phyloP scores from a whole-genome alignment of 2,329 filamentous ascomycete species.

The Alternaria postmessia region DNA sequence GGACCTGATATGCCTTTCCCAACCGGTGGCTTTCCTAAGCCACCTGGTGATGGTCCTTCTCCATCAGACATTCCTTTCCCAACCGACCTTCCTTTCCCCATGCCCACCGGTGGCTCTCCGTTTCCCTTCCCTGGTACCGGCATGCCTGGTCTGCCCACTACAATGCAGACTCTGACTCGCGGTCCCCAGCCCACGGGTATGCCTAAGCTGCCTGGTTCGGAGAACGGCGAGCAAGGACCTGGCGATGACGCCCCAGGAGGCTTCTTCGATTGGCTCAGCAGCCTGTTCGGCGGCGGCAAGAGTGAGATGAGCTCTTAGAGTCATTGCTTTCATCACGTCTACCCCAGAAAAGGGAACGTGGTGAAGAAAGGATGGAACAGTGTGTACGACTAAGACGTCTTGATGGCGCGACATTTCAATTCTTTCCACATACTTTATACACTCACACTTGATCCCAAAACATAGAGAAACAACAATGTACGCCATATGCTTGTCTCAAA shows the following conservation, averaged over 20 bases:
- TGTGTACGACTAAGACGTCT: conserved; percentile 1
- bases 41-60: neutral
- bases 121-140: conserved; percentile 6
- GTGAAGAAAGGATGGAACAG: neutral
- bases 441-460: neutral
- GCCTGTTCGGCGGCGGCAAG: conserved; percentile 13
- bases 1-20: neutral
- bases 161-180: conserved; percentile 21
- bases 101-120: conserved; percentile 12
- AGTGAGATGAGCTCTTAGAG: conserved; percentile 2
- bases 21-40: conserved; percentile 9
- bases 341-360: neutral
- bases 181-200: conserved; percentile 21
- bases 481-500: neutral
- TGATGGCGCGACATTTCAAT: conserved; percentile 1
- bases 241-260: conserved; percentile 10
- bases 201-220: conserved; percentile 6
- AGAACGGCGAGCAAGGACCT: neutral
- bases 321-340: neutral
- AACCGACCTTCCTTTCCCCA: conserved; percentile 10
- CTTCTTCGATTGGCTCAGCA: conserved; percentile 17
- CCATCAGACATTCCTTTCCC: neutral
- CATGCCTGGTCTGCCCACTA: conserved; percentile 12
- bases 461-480: neutral
- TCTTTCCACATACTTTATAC: neutral